Evolutionary conservation across 768 basidiomycete species (phyloP), one percentile per base, ranked within the genome.

Genomic region (Leccinum arenicola): DNA sequence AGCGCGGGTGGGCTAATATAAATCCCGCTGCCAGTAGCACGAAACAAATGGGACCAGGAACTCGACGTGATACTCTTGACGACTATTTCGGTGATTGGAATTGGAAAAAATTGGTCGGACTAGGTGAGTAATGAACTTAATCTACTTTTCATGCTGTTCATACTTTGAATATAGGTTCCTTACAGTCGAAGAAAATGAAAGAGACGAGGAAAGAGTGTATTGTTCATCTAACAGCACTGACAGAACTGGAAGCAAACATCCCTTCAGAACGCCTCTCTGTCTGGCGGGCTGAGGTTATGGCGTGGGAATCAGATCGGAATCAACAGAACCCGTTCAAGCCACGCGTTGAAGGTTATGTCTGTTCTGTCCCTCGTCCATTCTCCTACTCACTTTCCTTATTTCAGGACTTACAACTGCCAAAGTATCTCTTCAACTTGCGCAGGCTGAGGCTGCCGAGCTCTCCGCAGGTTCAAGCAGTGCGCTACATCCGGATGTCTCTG

Each of bases 21-120:
- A 47, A 47, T 6, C 45, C 45, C 1, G 45, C 45, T 1, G 45
- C 45, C 11, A 19, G n/a, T 47, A 47, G 45, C 45, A 47, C 21
- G 11, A 47, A 47, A 3, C 76, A 77, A 47, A 79, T 78, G 76
- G 75, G 70, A 0, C 70, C 73, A 0, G 61, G 73, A n/a, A 56
- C 70, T 50, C 33, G 72, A 0, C 61, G 66, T 17, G 76, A 78
- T 14, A 70, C 73, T 0, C 58, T 80, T 9, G 74, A 80, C 52
- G 75, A 79, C 50, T 61, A 64, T 17, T 66, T 71, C 23, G 71
- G 75, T 3, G 75, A 72, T 4, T 47, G 45, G 43, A 45, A 45
- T 1, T 45, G 43, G 43, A 45, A 45, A 19, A 45, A 45, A 19
- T 1, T 19, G 43, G 21, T 19, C n/a, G n/a, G 43, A 45, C 19